These are phyloP conservation scores for Neurospora sp. DNA, from an alignment of 495 filamentous ascomycete species.

Conservation along the genomic window DNA sequence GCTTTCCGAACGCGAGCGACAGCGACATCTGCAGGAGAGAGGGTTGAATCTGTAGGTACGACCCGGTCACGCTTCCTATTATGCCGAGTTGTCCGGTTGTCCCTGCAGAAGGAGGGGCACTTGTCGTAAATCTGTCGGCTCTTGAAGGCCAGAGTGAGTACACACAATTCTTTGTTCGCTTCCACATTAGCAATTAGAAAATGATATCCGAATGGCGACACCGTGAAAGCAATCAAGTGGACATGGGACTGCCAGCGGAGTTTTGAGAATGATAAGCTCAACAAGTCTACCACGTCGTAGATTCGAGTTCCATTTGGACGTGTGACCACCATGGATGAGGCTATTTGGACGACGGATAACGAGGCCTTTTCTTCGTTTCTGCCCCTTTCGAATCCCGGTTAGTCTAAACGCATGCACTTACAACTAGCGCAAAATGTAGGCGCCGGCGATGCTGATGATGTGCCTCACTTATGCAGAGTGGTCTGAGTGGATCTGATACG, in stretches of 20 bases:
- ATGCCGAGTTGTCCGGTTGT: not conserved
- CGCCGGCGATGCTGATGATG: not conserved
- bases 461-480: not conserved
- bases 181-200: too few relatives aligned
- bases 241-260: not conserved
- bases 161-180: too few relatives aligned
- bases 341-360: not conserved
- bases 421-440: not conserved
- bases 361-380: not conserved
- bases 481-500: not conserved
- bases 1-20: too few relatives aligned
- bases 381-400: not conserved
- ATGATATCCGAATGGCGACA: not conserved
- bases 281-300: not conserved
- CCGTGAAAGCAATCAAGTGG: not conserved
- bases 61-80: not conserved
- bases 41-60: not conserved
- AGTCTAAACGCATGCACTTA: not conserved
- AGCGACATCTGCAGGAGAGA: not conserved
- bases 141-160: too few relatives aligned
- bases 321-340: not conserved
- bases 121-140: not conserved
- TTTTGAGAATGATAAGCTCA: not conserved
- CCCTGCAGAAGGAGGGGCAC: too few relatives aligned
- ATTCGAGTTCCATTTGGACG: not conserved